Conservation (phyloP, 768 basidiomycete genomes). For the Suillus subalutaceus region DNA sequence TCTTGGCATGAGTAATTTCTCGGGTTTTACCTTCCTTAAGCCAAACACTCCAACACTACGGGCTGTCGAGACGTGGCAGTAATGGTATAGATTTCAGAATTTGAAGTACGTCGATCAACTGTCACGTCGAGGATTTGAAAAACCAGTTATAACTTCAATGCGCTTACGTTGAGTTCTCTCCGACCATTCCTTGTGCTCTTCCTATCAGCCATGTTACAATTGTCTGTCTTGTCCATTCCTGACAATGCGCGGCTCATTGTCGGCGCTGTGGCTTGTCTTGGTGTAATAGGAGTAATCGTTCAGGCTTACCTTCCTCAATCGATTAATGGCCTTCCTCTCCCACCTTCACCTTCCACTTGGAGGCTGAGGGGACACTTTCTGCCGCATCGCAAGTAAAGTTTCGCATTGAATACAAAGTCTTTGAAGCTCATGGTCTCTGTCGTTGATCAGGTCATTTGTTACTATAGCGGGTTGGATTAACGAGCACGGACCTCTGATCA, state of each 20-base stretch:
- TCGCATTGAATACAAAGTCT: not conserved
- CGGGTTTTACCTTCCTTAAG: not conserved
- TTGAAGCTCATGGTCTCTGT: not conserved
- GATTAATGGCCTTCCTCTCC: not conserved
- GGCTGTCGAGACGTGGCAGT: not conserved
- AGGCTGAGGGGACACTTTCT: not conserved
- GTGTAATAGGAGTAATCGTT: not conserved
- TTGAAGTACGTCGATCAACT: not conserved
- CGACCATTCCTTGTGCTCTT: not conserved
- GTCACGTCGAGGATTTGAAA: not conserved
- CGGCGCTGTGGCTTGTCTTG: not conserved
- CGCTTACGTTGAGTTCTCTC: not conserved
- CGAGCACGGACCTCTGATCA: not conserved
- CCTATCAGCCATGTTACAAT: not conserved
- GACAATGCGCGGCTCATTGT: not conserved
- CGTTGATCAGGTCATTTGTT: not conserved
- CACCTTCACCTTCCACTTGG: not conserved
- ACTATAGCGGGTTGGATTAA: not conserved
- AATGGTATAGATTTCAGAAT: not conserved
- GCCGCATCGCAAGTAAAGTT: not conserved
- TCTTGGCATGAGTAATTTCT: not conserved
- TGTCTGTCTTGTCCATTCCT: not conserved
- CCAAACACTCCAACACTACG: not conserved
- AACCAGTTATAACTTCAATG: not conserved
- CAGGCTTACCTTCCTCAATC: not conserved